Evolutionary conservation across 2,329 filamentous ascomycete species (phyloP), one percentile per base, ranked within the genome.

Genomic region (Nigrospora oryzae): DNA sequence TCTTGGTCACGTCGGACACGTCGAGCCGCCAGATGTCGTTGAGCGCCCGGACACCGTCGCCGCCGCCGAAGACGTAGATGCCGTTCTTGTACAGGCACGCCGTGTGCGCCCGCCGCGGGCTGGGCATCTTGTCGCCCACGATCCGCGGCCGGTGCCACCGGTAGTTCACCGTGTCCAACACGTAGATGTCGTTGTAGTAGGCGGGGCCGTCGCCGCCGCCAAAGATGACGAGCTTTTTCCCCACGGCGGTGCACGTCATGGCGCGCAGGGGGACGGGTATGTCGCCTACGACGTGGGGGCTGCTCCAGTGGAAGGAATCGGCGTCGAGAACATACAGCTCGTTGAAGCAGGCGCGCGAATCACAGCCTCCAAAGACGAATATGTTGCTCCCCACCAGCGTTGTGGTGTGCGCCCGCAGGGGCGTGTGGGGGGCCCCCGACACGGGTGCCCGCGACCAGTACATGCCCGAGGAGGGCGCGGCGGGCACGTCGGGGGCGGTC

Each of bases 21-120:
- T 86, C 82, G 14, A 86, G 71, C n/a, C 82, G 70, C 82, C 82
- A 86, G 16, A 86, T 79, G 54, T 86, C 82, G 57, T 85, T 85
- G 46, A 86, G 68, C 5, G 82, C 82, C 39, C 79, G 71, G n/a
- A 83, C 77, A 38, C 82, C 82, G 56, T 86, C 82, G 36, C 82
- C 82, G 40, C 82, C 82, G 30, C 82, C 82, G 57, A 86, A 86
- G n/a, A 86, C 68, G 58, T 84, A 85, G 51, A 86, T 79, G 28
- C 82, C 81, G 52, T 79, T 84, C 60, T 82, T 81, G 64, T 85
- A 83, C 16, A 85, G 64, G 52, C 82, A 85, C n/a, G 82, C 81
- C 3, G 82, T 85, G 58, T 86, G 82, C 4, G 82, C 82, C 42
- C 82, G 69, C 17, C 82, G 70, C 52, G 79, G 77, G 46, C 76